These are phyloP conservation scores for Gossypioides kirkii DNA, from an alignment of 345 rosid genomes.

Conservation along the genomic window DNA sequence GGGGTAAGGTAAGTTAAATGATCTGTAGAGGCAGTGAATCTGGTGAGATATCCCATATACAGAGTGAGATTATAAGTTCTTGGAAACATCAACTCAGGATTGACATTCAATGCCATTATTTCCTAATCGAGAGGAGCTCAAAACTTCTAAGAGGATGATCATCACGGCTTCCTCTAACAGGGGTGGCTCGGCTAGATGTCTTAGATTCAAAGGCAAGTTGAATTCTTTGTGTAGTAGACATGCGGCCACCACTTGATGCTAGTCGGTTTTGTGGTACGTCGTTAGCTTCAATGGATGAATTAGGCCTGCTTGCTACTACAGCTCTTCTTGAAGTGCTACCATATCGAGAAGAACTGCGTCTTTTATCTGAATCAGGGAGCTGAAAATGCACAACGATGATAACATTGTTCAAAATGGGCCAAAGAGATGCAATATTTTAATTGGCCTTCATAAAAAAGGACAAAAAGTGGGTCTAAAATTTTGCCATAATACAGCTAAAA, in stretches of 20 bases:
- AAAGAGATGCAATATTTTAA: neutral
- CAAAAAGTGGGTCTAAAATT: neutral
- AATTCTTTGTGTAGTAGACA: conserved; percentile 52
- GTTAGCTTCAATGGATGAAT: conserved; percentile 60
- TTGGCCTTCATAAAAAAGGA: neutral
- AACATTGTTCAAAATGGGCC: neutral
- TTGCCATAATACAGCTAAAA: neutral
- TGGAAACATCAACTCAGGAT: neutral
- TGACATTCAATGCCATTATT: conserved; percentile 21
- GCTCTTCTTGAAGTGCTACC: conserved; percentile 71
- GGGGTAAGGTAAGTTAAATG: neutral
- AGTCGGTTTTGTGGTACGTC: conserved; percentile 50
- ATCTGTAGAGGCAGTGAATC: conserved; percentile 8
- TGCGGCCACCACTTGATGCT: conserved; percentile 47
- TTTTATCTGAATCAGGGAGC: conserved; percentile 47
- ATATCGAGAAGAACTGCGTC: conserved; percentile 48
- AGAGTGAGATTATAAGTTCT: conserved; percentile 9
- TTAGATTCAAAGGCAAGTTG: conserved; percentile 47
- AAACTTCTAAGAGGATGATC: conserved; percentile 57
- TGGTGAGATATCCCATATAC: conserved; percentile 21
- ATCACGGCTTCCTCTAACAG: conserved; percentile 43
- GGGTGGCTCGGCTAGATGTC: conserved; percentile 43
- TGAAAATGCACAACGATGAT: conserved; percentile 20
- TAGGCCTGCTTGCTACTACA: conserved; percentile 48
- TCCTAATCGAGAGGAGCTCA: conserved; percentile 58